phyloP scores from a whole-genome alignment of 495 filamentous ascomycete species.

The Xeromyces bisporus region DNA sequence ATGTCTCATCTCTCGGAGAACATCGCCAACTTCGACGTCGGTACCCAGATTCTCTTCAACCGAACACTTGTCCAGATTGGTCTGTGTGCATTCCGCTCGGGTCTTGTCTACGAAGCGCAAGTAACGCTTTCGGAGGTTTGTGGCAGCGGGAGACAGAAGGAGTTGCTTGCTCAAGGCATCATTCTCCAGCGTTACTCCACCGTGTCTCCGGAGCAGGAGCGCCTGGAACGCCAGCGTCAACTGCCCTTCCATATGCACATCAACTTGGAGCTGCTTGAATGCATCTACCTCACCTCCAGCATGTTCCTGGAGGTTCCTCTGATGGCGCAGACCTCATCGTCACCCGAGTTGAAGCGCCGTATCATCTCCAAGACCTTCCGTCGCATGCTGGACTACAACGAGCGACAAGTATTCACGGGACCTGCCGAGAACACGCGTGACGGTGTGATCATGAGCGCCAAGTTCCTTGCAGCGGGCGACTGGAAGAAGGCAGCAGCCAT shows the following conservation, averaged over 20 bases:
- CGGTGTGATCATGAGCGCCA: slow-evolving; percentile 96
- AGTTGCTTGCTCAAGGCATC: slow-evolving; percentile 90
- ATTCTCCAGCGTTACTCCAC: slow-evolving; percentile 93
- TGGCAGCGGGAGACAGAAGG: slow-evolving; percentile 91
- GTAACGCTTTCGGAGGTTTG: slow-evolving; percentile 95
- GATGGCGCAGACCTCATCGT: slow-evolving; percentile 87
- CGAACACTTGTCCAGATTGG: slow-evolving; percentile 94
- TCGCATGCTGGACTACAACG: slow-evolving; percentile 97
- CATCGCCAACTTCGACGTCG: slow-evolving; percentile 86
- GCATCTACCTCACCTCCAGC: slow-evolving; percentile 94
- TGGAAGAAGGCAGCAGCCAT: slow-evolving; percentile 93
- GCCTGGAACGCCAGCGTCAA: slow-evolving; percentile 87
- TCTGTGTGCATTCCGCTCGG: slow-evolving; percentile 92
- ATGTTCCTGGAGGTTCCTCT: slow-evolving; percentile 98
- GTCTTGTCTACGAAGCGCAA: slow-evolving; percentile 92
- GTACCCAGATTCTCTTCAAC: slow-evolving; percentile 97
- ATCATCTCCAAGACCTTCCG: slow-evolving; percentile 99
- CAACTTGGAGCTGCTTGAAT: slow-evolving; percentile 95
- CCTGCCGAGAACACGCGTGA: slow-evolving; percentile 97
- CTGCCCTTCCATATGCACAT: slow-evolving; percentile 99
- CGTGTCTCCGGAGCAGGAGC: slow-evolving; percentile 92
- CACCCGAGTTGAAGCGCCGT: slow-evolving; percentile 91
- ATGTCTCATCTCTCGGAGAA: slow-evolving; percentile 99
- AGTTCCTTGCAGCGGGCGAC: slow-evolving; percentile 87
- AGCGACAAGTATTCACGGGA: slow-evolving; percentile 96